Base-by-base conservation (phyloP, 495 filamentous ascomycete species). In the Halenospora varia region DNA sequence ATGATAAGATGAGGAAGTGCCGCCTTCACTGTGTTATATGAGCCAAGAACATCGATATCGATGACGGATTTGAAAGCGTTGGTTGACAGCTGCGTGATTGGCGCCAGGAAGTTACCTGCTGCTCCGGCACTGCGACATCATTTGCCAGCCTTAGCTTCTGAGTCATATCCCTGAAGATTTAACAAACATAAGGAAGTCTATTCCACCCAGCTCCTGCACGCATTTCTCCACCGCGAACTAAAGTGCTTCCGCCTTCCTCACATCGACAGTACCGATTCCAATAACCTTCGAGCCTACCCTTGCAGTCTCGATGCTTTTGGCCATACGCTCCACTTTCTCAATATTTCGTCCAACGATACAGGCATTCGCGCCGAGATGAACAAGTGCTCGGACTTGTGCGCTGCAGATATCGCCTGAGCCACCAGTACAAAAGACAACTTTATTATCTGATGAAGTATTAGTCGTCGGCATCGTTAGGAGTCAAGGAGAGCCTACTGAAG, bases 31-130 rank as follows among this genome's bases (percentile, higher is more conserved):
- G 90, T 96, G 72, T 97, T 95, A 71, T 87, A 98, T 3, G 89
- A 94, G 24, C 94, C 94, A 24, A 96, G 70, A 1, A 96, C 85
- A 68, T 98, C 94, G 65, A 98, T 98, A 45, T 98, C 94, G 61
- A 98, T 92, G 42, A 98, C 94, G 0, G 89, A 77, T 70, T 92
- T 96, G 82, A 98, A 96, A 17, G 89, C 94, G 67, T 97, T 97
- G 47, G 87, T 71, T 1, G 82, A 88, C 2, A 97, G 80, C 56
- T 87, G 86, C 19, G 85, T 75, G 62, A 97, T 89, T 1, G 93
- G 87, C 3, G 93, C 87, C 20, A 98, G 81, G 77, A 98, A 98
- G 71, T 98, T 98, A 25, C 94, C 94, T 11, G 94, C 94, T 25
- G 94, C 94, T 49, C 94, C 94, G 39, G 92, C 92, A 69, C 90